Percentiles rank a stretch among this genome's conserved stretches.
Evolutionary conservation across 2,329 filamentous ascomycete species (phyloP).

Genomic region (Trichophyton mentagrophytes): DNA sequence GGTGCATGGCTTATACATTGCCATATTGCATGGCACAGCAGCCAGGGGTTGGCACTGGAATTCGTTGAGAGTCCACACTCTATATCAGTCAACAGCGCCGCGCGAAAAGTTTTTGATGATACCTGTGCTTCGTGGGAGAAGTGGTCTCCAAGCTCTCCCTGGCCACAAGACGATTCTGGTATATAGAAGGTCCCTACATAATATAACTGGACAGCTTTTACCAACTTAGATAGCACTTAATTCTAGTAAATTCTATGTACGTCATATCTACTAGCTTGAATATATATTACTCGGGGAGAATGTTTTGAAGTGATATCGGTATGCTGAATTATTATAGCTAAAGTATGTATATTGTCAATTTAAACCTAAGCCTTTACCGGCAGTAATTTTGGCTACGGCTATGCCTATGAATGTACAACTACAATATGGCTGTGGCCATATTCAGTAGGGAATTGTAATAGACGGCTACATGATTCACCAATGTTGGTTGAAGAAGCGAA

Average conservation of each 20-base stretch:
- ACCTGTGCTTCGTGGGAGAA: background rate
- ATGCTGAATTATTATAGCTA: no score
- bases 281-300: no score
- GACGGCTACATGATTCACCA: background rate
- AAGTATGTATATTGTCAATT: no score
- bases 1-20: background rate
- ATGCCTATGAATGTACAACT: no score
- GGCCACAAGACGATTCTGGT: background rate
- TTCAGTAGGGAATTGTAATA: no score
- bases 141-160: background rate
- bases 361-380: no score
- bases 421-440: no score
- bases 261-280: no score
- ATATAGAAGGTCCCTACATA: background rate
- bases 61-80: slow-evolving; percentile 32
- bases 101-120: background rate
- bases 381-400: no score
- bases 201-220: background rate
- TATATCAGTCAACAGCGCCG: background rate
- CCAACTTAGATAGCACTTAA: background rate
- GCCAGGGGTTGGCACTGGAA: slow-evolving; percentile 45
- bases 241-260: no score
- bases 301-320: no score
- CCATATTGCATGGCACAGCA: slow-evolving; percentile 36
- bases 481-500: background rate